Evolutionary conservation across 2,329 filamentous ascomycete genomes (phyloP), one percentile per base, ranked within the genome.

Genomic region (Colletotrichum acutatum): DNA sequence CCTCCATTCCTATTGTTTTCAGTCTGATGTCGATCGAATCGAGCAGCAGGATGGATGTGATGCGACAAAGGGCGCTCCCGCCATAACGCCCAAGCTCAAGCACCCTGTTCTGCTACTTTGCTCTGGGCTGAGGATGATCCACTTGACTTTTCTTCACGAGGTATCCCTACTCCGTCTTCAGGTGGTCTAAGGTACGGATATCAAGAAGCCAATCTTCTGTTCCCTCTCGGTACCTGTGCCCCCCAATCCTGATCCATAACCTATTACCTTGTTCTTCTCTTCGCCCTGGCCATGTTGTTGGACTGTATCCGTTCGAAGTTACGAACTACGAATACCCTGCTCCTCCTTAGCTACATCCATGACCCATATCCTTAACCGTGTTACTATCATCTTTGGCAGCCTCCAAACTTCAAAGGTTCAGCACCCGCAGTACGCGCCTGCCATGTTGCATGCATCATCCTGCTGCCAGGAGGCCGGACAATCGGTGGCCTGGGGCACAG

Each of bases 21-120:
- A 65, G 66, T 65, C 66, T 65, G 70, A 65, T 72, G 54, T 69
- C 24, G 42, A 70, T 72, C 66, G 70, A 66, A 59, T 66, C 34
- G 37, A 58, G 69, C 37, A 59, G 30, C 42, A 65, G 59, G 24
- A 69, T 56, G 66, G 53, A 52, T 64, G 58, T 60, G 53, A 56
- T 64, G 70, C 66, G 59, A 72, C 59, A 22, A n/a, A 68, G 58
- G 59, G 52, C 52, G 34, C 66, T 64, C 52, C 58, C 66, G 66
- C 42, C 69, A 37, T 28, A 54, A 66, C 63, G 62, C 32, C 66
- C 32, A 54, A 65, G 62, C 62, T 65, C 52, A 56, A 19, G 62
- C n/a, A 42, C 46, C 46, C 42, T n/a, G 42, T n/a, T 49, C 53
- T 37, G 64, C 37, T 52, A 49, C 28, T 24, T 24, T 46, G 49